Percentiles rank a stretch among this genome's conserved stretches.
Evolutionary conservation across 1,284 basidiomycete species (phyloP).

Genomic region (Pseudozyma sp.): DNA sequence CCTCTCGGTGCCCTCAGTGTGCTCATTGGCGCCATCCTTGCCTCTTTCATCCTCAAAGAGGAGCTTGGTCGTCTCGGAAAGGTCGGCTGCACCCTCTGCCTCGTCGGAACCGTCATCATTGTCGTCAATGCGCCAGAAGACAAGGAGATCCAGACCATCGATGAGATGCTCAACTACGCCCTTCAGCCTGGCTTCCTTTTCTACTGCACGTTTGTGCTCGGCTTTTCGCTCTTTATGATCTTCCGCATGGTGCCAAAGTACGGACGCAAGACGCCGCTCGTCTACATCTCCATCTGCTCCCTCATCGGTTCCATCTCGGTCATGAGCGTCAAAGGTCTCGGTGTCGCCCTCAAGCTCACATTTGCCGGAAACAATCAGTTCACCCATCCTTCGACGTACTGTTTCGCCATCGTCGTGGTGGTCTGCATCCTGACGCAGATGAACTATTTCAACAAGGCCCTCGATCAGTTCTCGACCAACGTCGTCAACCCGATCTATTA

Average conservation of each 20-base stretch:
- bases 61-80: slow-evolving; percentile 92
- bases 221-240: slow-evolving; percentile 83
- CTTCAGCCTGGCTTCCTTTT: slow-evolving; percentile 81
- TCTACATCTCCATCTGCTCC: slow-evolving; percentile 94
- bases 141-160: slow-evolving; percentile 91
- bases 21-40: slow-evolving; percentile 82
- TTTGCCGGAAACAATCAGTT: slow-evolving; percentile 95
- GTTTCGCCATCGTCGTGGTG: slow-evolving; percentile 86
- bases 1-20: slow-evolving; percentile 95
- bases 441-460: slow-evolving; percentile 99
- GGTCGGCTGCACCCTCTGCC: slow-evolving; percentile 89
- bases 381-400: slow-evolving; percentile 90
- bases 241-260: slow-evolving; percentile 86
- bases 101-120: slow-evolving; percentile 91
- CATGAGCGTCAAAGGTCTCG: slow-evolving; percentile 96
- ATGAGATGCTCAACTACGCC: slow-evolving; percentile 91
- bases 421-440: slow-evolving; percentile 93
- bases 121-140: slow-evolving; percentile 96
- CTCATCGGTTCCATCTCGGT: slow-evolving; percentile 83
- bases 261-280: slow-evolving; percentile 86
- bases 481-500: slow-evolving; percentile 99
- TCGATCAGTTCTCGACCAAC: slow-evolving; percentile 97
- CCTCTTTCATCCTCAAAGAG: slow-evolving; percentile 92
- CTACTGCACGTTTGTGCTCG: slow-evolving; percentile 86
- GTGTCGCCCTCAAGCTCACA: slow-evolving; percentile 94